Conservation (phyloP, 1,139 yeast genomes). For the Yamadazyma membranifaciens region DNA sequence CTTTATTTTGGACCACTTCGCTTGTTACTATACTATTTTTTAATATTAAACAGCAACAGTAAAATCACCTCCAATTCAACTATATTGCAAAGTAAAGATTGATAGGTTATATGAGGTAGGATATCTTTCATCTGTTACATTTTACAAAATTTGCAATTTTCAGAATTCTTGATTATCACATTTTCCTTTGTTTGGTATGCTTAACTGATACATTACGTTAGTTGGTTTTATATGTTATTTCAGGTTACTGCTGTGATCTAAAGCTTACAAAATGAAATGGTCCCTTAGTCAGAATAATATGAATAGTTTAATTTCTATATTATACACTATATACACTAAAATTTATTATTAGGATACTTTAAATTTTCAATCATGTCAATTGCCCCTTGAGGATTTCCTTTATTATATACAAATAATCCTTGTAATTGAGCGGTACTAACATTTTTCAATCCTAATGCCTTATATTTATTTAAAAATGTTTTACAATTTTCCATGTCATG, state of each 20-base stretch:
- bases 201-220: too few relatives aligned
- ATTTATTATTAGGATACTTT: constrained; percentile 3
- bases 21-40: too few relatives aligned
- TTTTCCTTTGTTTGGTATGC: too few relatives aligned
- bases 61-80: too few relatives aligned
- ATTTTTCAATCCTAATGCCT: constrained; percentile 47
- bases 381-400: constrained; percentile 78
- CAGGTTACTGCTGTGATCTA: too few relatives aligned
- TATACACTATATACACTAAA: neutral
- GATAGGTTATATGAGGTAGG: too few relatives aligned
- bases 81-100: too few relatives aligned
- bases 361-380: constrained; percentile 55
- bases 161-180: too few relatives aligned
- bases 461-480: constrained; percentile 55
- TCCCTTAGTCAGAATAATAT: neutral
- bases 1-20: neutral
- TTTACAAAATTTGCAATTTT: neutral
- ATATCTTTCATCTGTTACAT: too few relatives aligned
- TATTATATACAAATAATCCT: constrained; percentile 92
- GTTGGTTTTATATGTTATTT: too few relatives aligned
- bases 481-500: constrained; percentile 59
- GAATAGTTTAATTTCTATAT: neutral
- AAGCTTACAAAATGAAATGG: too few relatives aligned
- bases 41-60: too few relatives aligned
- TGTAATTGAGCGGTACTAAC: constrained; percentile 94